Percentiles rank a stretch among this genome's conserved stretches.
Evolutionary conservation across 2,329 filamentous ascomycete species (phyloP).

Genomic region (Fusarium buxicola): DNA sequence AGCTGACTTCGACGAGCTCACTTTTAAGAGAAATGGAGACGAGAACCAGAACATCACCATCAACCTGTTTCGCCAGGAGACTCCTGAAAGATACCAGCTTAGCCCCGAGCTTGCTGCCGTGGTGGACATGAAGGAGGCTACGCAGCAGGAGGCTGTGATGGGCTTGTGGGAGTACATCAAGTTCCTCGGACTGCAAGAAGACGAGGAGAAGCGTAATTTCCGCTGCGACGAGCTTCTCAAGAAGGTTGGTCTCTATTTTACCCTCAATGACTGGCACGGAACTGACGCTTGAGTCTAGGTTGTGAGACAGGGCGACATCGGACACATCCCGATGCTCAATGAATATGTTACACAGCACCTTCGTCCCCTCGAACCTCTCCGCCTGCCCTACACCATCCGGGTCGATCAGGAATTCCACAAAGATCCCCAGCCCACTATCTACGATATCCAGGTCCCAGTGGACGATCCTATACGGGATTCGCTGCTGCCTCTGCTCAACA

Average conservation of each 20-base stretch:
- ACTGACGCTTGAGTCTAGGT: conserved; percentile 63
- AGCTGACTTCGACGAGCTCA: conserved; percentile 88
- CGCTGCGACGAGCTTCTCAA: conserved; percentile 87
- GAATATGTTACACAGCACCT: conserved; percentile 85
- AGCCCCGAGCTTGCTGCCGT: conserved; percentile 84
- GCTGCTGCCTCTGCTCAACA: conserved; percentile 73
- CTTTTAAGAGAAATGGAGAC: conserved; percentile 91
- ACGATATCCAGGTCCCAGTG: conserved; percentile 87
- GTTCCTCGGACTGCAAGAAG: conserved; percentile 86
- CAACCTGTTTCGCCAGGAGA: conserved; percentile 86
- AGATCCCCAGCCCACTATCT: conserved; percentile 81
- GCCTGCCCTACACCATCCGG: conserved; percentile 91
- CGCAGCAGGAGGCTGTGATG: conserved; percentile 87
- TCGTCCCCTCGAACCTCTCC: conserved; percentile 81
- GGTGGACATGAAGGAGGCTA: conserved; percentile 87
- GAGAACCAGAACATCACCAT: conserved; percentile 93
- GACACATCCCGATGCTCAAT: conserved; percentile 87
- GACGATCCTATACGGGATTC: conserved; percentile 82
- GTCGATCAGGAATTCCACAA: conserved; percentile 87
- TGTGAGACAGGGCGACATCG: conserved; percentile 77
- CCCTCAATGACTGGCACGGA: not conserved
- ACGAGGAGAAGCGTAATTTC: conserved; percentile 93
- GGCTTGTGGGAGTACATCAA: conserved; percentile 97
- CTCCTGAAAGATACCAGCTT: conserved; percentile 84
- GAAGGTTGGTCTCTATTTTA: conserved; percentile 66